These are phyloP conservation scores for Irpex rosettiformis DNA, from an alignment of 1,284 basidiomycete genomes.

Conservation along the genomic window DNA sequence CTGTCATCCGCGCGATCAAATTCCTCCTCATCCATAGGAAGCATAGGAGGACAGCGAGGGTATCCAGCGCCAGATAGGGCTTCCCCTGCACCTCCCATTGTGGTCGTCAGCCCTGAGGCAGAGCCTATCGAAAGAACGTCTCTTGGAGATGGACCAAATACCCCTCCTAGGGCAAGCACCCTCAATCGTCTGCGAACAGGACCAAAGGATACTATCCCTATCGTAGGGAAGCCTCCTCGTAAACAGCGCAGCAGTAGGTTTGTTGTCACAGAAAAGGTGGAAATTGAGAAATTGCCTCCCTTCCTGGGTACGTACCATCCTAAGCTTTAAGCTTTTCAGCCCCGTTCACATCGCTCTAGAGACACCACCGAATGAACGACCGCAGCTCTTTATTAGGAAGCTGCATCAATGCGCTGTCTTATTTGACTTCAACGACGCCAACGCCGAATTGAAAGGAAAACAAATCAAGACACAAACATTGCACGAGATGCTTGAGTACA, in stretches of 20 bases:
- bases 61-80: constrained; percentile 42
- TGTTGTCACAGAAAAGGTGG: constrained; percentile 93
- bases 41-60: constrained; percentile 49
- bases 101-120: constrained; percentile 84
- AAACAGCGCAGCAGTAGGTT: constrained; percentile 97
- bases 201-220: constrained; percentile 93
- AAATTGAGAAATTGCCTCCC: constrained; percentile 92
- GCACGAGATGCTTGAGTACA: constrained; percentile 99
- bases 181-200: constrained; percentile 68
- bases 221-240: constrained; percentile 91
- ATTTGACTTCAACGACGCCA: constrained; percentile 99
- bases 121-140: constrained; percentile 46
- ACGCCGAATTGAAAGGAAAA: constrained; percentile 93
- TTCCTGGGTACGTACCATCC: constrained; percentile 72
- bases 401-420: constrained; percentile 94
- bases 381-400: constrained; percentile 93
- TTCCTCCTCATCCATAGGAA: constrained; percentile 33
- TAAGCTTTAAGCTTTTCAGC: constrained; percentile 5
- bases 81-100: constrained; percentile 75
- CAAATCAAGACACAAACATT: constrained; percentile 98
- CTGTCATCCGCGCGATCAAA: constrained; percentile 39
- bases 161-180: constrained; percentile 58
- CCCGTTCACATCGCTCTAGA: constrained; percentile 47
- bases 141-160: constrained; percentile 48
- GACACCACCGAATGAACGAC: constrained; percentile 84